Base-by-base conservation (phyloP, 1,284 basidiomycete genomes). In the Puccinia polysora region DNA sequence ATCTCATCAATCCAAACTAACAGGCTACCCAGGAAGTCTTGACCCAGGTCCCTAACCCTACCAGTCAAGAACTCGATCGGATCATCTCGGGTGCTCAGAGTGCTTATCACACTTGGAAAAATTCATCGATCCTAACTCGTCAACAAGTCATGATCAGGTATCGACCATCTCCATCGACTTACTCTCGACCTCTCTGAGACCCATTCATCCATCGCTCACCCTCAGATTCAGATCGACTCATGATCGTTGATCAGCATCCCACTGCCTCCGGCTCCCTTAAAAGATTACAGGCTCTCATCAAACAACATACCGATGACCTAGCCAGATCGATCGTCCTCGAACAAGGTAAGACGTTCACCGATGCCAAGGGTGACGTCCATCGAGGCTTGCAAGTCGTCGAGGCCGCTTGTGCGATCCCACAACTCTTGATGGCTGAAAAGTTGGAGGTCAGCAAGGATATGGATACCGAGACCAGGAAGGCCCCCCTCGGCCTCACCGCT, bases 301-400 rank as follows among this genome's bases (percentile, higher is more conserved):
- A 90, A 56, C 82, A 88, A 78, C 86, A 92, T 77, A 84, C 77
- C 47, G 76, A 77, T 28, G 88, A 65, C 86, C 89, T 79, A 58
- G 80, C 80, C 58, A 77, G 77, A 62, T 86, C 86, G 43, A 85
- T 94, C 74, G 76, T 78, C 2, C 76, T 79, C 63, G 78, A 79
- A 70, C 78, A 81, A 73, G 78, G 78, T 55, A 79, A 79, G 76
- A 81, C 80, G 0, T 80, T 80, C 62, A 75, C 80, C 85, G 94
- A 97, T 82, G 94, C 94, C 0, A 90, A 91, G 75, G 94, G 94
- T 0, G 95, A 98, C 80, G 86, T 98, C 47, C 85, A 93, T 12
- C 89, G 95, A 52, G 94, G 94, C 63, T 83, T 97, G 47, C 91
- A 97, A 81, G 95, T 98, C 7, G 93, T 96, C 32, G 95, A 98